phyloP scores from a whole-genome alignment of 1,284 basidiomycete genomes.

The Schizophyllum commune region DNA sequence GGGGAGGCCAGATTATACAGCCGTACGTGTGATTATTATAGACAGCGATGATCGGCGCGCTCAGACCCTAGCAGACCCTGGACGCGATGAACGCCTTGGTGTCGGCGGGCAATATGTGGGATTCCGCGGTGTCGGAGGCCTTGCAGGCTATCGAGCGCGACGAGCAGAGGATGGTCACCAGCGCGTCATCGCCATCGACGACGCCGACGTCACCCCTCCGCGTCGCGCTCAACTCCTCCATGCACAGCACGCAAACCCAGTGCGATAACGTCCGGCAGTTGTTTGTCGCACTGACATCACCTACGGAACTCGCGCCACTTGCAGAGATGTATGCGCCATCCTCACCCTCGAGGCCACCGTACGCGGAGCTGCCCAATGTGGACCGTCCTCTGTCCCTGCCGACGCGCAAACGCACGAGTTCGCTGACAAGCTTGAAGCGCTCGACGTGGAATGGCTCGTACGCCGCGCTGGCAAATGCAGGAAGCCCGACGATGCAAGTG shows the following conservation, averaged over 20 bases:
- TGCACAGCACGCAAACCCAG: slow-evolving; percentile 67
- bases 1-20: neutral
- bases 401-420: slow-evolving; percentile 12
- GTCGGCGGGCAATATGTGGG: slow-evolving; percentile 60
- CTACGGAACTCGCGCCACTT: slow-evolving; percentile 60
- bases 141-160: slow-evolving; percentile 58
- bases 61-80: slow-evolving; percentile 37
- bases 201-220: slow-evolving; percentile 48
- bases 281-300: slow-evolving; percentile 64
- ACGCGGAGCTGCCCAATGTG: slow-evolving; percentile 3
- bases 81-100: slow-evolving; percentile 58
- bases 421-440: slow-evolving; percentile 37
- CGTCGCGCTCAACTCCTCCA: slow-evolving; percentile 59
- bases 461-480: slow-evolving; percentile 31
- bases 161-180: slow-evolving; percentile 33
- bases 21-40: neutral
- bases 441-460: slow-evolving; percentile 71
- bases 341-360: slow-evolving; percentile 35
- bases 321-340: slow-evolving; percentile 81
- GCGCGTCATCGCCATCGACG: slow-evolving; percentile 28
- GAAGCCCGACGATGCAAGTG: slow-evolving; percentile 32
- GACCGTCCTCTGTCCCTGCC: slow-evolving; percentile 38
- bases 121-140: slow-evolving; percentile 60
- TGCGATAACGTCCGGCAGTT: slow-evolving; percentile 74
- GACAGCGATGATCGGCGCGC: slow-evolving; percentile 1